phyloP scores from a whole-genome alignment of 2,329 filamentous ascomycete genomes.

The Talaromyces atroroseus region DNA sequence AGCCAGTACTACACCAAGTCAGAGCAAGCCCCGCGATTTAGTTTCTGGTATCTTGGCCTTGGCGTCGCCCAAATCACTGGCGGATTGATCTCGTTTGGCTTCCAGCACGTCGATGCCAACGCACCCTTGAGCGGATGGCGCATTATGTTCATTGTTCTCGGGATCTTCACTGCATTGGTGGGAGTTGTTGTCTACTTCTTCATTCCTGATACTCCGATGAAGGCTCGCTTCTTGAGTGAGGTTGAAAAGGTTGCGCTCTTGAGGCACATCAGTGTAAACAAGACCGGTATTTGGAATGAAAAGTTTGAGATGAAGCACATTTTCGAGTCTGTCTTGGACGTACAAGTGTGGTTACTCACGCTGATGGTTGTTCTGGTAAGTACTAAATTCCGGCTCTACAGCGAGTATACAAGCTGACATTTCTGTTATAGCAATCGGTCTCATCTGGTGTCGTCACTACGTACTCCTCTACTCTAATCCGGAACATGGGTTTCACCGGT shows the following conservation, averaged over 20 bases:
- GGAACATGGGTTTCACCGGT: conserved; percentile 39
- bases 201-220: conserved; percentile 48
- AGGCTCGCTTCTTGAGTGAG: conserved; percentile 29
- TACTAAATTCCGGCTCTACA: not conserved
- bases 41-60: conserved; percentile 57
- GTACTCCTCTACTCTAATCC: conserved; percentile 40
- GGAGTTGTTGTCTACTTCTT: conserved; percentile 39
- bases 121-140: conserved; percentile 40
- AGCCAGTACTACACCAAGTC: conserved; percentile 54
- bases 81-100: conserved; percentile 45
- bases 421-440: conserved; percentile 28
- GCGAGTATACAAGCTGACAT: conserved; percentile 14
- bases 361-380: conserved; percentile 20
- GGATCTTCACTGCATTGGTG: conserved; percentile 42
- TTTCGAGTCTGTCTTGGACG: conserved; percentile 40
- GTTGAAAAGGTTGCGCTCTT: conserved; percentile 35
- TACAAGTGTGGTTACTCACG: conserved; percentile 43
- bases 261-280: conserved; percentile 43
- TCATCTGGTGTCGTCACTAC: conserved; percentile 44
- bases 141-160: conserved; percentile 49
- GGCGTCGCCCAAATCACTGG: conserved; percentile 48
- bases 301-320: conserved; percentile 45
- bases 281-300: conserved; percentile 50
- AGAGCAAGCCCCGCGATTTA: conserved; percentile 56
- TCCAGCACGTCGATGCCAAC: conserved; percentile 44